Conservation (phyloP, 768 basidiomycete species). For the Calocybe indica region DNA sequence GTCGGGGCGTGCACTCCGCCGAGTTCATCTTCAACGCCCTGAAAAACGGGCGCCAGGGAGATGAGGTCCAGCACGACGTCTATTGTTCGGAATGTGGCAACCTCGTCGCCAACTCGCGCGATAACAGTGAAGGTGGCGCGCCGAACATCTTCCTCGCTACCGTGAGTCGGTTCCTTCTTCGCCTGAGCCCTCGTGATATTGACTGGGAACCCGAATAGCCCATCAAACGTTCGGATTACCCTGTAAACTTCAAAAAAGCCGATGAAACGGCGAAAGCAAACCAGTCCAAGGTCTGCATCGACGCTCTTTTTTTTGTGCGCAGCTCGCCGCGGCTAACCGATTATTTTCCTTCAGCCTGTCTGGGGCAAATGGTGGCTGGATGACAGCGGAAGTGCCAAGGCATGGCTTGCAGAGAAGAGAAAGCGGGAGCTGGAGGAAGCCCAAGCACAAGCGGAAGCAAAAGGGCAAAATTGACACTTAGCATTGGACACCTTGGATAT, state of each 20-base stretch:
- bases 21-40: slow-evolving; percentile 1
- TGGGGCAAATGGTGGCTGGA: slow-evolving; percentile 3
- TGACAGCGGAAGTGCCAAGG: neutral
- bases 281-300: neutral
- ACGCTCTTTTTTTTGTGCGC: neutral
- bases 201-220: no score
- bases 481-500: no score
- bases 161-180: neutral
- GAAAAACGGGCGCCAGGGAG: neutral
- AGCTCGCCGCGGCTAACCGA: neutral
- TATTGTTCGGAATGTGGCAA: slow-evolving; percentile 1
- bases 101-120: neutral
- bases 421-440: neutral
- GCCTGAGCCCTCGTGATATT: neutral
- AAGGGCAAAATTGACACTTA: no score
- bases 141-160: slow-evolving; percentile 1
- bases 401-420: slow-evolving; percentile 1
- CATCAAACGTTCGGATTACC: no score
- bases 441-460: no score
- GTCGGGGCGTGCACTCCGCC: slow-evolving; percentile 1
- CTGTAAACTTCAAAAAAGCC: neutral
- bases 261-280: neutral
- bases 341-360: neutral
- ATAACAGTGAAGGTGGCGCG: neutral
- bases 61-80: neutral